A percentile compares a stretch with the other conserved stretches of the same genome.
These are phyloP conservation scores for Omphalotus olearius DNA, from an alignment of 1,284 basidiomycete species.

Conservation along the genomic window DNA sequence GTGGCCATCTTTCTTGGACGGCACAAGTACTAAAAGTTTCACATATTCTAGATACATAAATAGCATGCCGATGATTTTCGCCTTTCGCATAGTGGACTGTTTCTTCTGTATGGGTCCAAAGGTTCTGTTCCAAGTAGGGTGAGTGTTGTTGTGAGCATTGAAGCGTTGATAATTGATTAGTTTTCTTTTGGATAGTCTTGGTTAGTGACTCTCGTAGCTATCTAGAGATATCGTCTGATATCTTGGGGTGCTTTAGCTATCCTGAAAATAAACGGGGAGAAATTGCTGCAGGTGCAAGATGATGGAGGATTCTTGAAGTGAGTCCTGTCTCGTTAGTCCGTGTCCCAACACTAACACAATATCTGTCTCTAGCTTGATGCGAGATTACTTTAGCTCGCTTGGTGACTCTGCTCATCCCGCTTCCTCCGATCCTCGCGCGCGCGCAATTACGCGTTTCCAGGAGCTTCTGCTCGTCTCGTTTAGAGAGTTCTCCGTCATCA, in stretches of 20 bases:
- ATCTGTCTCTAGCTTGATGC: constrained; percentile 66
- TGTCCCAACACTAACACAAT: not conserved
- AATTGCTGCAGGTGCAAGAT: constrained; percentile 92
- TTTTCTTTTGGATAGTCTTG: constrained; percentile 29
- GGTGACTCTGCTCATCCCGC: constrained; percentile 94
- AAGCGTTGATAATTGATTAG: not conserved
- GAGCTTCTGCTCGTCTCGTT: constrained; percentile 95
- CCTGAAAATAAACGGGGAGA: constrained; percentile 96
- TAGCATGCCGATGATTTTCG: constrained; percentile 99
- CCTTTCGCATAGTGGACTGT: constrained; percentile 98
- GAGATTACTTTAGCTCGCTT: constrained; percentile 90
- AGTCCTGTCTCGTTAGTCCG: constrained; percentile 17
- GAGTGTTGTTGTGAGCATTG: constrained; percentile 26
- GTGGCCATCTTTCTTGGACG: constrained; percentile 24
- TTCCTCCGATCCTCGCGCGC: constrained; percentile 84
- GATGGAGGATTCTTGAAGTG: constrained; percentile 97
- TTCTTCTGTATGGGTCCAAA: constrained; percentile 99
- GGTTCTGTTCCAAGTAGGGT: constrained; percentile 97
- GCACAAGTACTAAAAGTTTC: not conserved
- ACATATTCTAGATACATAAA: constrained; percentile 76
- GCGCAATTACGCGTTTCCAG: constrained; percentile 97
- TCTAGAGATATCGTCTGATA: constrained; percentile 9
- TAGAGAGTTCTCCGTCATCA: constrained; percentile 96
- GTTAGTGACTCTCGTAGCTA: constrained; percentile 28
- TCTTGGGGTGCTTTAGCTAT: constrained; percentile 56